Base-by-base conservation (phyloP, 768 basidiomycete species). In the Tulasnella sp. region DNA sequence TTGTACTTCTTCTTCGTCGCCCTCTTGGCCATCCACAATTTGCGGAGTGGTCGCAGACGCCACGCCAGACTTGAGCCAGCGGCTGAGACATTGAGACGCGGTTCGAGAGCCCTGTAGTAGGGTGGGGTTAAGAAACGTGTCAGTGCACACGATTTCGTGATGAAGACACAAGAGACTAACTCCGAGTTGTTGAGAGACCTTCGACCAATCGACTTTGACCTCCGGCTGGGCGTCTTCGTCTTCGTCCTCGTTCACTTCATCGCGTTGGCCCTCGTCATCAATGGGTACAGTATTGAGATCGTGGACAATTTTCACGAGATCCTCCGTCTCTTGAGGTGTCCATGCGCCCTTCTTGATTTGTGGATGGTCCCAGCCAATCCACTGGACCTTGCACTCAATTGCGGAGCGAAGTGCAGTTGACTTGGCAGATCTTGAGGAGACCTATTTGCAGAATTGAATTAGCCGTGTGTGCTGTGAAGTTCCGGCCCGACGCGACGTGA, bases 291-390 rank as follows among this genome's bases (percentile, higher is more conserved):
- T 43, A 2, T 4, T 41, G 15, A 42, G 29, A 21, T 56, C 55
- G 3, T 30, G 5, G 13, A 56, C 55, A 10, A 29, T 41, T 15
- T 8, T 26, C 10, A 27, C 43, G 19, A 56, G 44, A 4, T n/a
- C 41, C 13, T 15, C 29, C 32, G 44, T 24, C 21, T 56, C 55
- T 43, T 21, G 34, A 13, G 19, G 4, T 11, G 55, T 21, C 55
- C 55, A 56, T 3, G 55, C 32, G 2, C 55, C 55, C 24, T 56
- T 56, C 41, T 56, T 56, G 23, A 56, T 56, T 29, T 30, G 32
- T 19, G 55, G 55, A 44, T 56, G 55, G 29, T 47, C 44, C n/a
- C n/a, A 44, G 26, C 55, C 55, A 29, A 41, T 8, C 55, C 55
- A 56, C 15, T 56, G 55, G 21, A 56, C 55, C 24, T 47, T 43